These are phyloP conservation scores for Blastocystis sp. DNA, from an alignment of 352 stramenopile genomes.

Conservation along the genomic window DNA sequence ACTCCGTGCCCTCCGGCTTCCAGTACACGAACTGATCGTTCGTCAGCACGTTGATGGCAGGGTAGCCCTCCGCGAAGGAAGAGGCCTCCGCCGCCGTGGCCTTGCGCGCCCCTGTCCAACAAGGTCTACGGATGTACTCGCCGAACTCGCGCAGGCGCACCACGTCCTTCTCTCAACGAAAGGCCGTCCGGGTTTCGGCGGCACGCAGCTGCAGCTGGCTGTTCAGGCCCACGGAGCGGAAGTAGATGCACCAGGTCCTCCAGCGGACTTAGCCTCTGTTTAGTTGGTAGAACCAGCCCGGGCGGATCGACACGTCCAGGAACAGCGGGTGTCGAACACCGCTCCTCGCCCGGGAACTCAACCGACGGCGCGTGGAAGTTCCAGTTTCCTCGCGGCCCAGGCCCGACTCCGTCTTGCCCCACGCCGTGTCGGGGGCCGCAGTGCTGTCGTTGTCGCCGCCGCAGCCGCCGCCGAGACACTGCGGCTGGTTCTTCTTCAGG, in stretches of 20 bases:
- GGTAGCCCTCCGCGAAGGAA: conserved; percentile 32
- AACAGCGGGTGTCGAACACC: conserved; percentile 60
- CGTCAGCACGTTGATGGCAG: conserved; percentile 31
- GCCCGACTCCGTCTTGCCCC: conserved; percentile 62
- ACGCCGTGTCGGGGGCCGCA: conserved; percentile 63
- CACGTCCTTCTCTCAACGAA: conserved; percentile 60
- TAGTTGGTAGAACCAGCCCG: conserved; percentile 66
- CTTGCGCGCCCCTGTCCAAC: conserved; percentile 56
- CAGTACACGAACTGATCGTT: conserved; percentile 68
- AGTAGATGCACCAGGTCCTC: conserved; percentile 68
- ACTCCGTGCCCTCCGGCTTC: neutral
- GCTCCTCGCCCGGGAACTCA: conserved; percentile 63
- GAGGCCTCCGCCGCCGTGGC: conserved; percentile 12
- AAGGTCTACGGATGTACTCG: conserved; percentile 48
- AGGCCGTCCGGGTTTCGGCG: conserved; percentile 59
- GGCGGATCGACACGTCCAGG: conserved; percentile 67
- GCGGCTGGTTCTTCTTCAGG: conserved; percentile 65
- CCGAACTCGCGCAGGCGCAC: conserved; percentile 31
- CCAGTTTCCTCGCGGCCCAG: conserved; percentile 66
- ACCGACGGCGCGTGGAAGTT: conserved; percentile 62
- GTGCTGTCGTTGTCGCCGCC: conserved; percentile 42
- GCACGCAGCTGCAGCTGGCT: conserved; percentile 68
- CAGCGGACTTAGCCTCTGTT: conserved; percentile 62
- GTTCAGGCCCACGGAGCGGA: conserved; percentile 61
- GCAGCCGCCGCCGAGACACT: conserved; percentile 63